A percentile compares a stretch with the other conserved stretches of the same genome.
These are phyloP conservation scores for Globisporangium nagaii DNA, from an alignment of 352 stramenopile species.

Conservation along the genomic window DNA sequence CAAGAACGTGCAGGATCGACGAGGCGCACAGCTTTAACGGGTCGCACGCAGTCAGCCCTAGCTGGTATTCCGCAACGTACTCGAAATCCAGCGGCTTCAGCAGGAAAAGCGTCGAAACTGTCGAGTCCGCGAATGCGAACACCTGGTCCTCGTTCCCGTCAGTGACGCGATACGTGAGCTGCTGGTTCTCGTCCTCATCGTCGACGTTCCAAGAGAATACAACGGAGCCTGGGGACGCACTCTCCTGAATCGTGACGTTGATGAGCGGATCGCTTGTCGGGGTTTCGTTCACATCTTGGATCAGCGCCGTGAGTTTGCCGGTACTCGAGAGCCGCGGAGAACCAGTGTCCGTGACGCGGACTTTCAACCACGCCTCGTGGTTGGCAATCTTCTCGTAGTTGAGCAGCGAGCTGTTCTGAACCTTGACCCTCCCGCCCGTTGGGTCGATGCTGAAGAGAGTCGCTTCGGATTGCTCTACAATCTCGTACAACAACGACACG, in stretches of 20 bases:
- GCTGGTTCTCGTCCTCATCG: conserved; percentile 20
- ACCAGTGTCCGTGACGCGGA: conserved; percentile 42
- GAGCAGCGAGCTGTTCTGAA: conserved; percentile 7
- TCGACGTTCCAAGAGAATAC: conserved; percentile 20
- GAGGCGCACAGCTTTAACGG: conserved; percentile 2
- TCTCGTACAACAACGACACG: conserved; percentile 26
- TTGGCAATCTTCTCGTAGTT: conserved; percentile 35
- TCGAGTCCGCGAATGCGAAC: conserved; percentile 11
- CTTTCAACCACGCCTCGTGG: conserved; percentile 41
- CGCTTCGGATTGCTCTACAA: conserved; percentile 30
- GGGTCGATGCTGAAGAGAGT: conserved; percentile 22
- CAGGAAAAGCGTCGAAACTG: not conserved
- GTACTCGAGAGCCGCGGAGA: conserved; percentile 22
- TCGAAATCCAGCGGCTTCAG: conserved; percentile 1
- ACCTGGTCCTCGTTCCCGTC: conserved; percentile 13
- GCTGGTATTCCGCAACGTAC: not conserved
- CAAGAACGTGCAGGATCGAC: not conserved
- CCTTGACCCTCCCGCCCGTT: not conserved
- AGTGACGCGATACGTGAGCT: conserved; percentile 17
- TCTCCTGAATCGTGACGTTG: conserved; percentile 12
- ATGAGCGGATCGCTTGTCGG: conserved; percentile 1
- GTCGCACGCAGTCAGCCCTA: conserved; percentile 3
- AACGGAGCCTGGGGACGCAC: not conserved
- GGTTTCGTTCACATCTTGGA: conserved; percentile 20
- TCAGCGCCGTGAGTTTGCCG: conserved; percentile 11